A percentile compares a stretch with the other conserved stretches of the same genome.
These are phyloP conservation scores for Xerocomus nothofagi DNA, from an alignment of 1,284 basidiomycete genomes.

Conservation along the genomic window DNA sequence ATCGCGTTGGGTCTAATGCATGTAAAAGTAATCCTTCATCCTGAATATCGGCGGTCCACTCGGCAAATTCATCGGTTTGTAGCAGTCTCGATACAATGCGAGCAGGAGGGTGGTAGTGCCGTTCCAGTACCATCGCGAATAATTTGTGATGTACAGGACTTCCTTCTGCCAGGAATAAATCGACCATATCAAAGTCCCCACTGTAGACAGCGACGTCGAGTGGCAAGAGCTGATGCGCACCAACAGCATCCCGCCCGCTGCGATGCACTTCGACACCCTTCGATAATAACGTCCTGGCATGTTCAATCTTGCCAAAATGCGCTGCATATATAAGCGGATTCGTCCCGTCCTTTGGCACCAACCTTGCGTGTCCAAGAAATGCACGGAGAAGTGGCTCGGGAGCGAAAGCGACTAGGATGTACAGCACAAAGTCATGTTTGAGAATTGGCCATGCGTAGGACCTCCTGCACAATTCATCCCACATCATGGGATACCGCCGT, in stretches of 20 bases:
- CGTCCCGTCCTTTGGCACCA: conserved; percentile 4
- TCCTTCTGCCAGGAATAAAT: background rate
- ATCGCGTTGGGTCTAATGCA: background rate
- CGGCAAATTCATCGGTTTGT: conserved; percentile 7
- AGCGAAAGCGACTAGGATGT: conserved; percentile 9
- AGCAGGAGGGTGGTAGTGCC: rapidly evolving
- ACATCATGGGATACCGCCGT: background rate
- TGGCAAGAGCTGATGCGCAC: background rate
- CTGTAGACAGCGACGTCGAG: background rate
- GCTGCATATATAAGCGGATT: conserved; percentile 19
- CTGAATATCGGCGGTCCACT: background rate
- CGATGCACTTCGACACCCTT: background rate
- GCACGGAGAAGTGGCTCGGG: background rate
- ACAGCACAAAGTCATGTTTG: conserved; percentile 11
- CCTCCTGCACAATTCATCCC: background rate
- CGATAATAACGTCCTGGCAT: conserved; percentile 8
- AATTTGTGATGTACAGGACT: background rate
- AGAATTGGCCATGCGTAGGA: background rate
- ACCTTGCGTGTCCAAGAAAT: background rate
- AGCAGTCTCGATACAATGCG: background rate
- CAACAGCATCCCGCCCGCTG: background rate
- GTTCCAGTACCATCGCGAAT: background rate
- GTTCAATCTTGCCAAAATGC: background rate
- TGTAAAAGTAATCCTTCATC: background rate
- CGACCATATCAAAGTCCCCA: background rate